phyloP scores from a whole-genome alignment of 1,284 basidiomycete genomes.

The Agroathelia rolfsii region DNA sequence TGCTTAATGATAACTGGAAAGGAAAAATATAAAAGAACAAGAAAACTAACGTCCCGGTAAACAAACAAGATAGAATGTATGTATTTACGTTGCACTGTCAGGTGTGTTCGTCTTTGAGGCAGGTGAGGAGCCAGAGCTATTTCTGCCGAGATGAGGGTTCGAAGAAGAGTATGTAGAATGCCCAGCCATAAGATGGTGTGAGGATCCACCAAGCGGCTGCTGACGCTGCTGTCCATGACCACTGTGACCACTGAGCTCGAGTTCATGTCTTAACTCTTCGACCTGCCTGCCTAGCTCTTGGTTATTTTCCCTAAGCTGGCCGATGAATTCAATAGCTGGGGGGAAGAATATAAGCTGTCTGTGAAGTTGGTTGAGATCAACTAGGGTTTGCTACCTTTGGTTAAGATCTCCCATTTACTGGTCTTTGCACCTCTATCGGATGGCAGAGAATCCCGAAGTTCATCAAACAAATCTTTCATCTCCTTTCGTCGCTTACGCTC shows the following conservation, averaged over 20 bases:
- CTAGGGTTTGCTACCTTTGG: constrained; percentile 54
- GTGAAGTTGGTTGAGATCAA: constrained; percentile 6
- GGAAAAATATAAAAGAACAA: too few relatives aligned
- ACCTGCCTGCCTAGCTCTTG: constrained; percentile 71
- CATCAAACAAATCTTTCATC: constrained; percentile 96
- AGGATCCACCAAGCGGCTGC: constrained; percentile 28
- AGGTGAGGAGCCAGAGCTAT: neutral
- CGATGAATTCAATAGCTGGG: constrained; percentile 82
- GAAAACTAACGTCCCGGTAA: too few relatives aligned
- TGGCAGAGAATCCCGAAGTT: constrained; percentile 83
- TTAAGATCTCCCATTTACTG: constrained; percentile 95
- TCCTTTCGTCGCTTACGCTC: constrained; percentile 92
- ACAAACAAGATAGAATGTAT: too few relatives aligned
- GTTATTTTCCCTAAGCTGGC: constrained; percentile 64
- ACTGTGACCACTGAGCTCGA: constrained; percentile 56
- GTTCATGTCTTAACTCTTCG: constrained; percentile 67
- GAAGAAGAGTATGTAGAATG: constrained; percentile 24
- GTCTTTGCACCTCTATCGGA: constrained; percentile 89
- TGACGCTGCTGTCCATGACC: constrained; percentile 39
- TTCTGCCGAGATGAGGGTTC: neutral
- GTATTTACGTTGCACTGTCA: too few relatives aligned
- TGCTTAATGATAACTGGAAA: too few relatives aligned
- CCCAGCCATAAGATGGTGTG: constrained; percentile 43
- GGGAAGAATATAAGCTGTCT: constrained; percentile 9
- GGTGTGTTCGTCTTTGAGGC: too few relatives aligned